Conservation (phyloP, 2,329 filamentous ascomycete species). For the Exophiala aquamarina region DNA sequence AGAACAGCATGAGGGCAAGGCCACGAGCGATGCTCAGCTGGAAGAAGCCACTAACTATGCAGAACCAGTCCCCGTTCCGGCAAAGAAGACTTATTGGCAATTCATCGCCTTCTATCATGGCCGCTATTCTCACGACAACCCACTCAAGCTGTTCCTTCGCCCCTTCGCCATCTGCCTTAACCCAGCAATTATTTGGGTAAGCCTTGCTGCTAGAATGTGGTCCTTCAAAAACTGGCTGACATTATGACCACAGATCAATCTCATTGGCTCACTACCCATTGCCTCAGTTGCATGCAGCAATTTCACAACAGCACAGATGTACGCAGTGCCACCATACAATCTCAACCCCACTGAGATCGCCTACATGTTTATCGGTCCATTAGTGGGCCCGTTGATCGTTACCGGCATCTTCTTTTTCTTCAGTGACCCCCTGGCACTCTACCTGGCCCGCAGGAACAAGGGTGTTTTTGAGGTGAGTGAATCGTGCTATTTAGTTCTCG, state of each 20-base stretch:
- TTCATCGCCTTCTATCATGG: too few species aligned
- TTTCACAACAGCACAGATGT: slow-evolving; percentile 40
- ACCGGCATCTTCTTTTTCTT: too few species aligned
- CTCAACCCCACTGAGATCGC: slow-evolving; percentile 33
- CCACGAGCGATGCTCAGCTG: slow-evolving; percentile 37
- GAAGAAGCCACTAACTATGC: too few species aligned
- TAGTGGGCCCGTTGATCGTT: slow-evolving; percentile 32
- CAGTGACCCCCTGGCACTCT: slow-evolving; percentile 37
- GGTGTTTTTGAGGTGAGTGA: slow-evolving; percentile 40
- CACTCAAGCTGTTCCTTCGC: too few species aligned
- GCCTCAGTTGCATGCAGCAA: slow-evolving; percentile 31
- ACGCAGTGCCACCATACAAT: slow-evolving; percentile 35
- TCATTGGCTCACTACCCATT: slow-evolving; percentile 38
- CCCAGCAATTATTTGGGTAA: not conserved
- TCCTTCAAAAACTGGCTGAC: slow-evolving; percentile 40
- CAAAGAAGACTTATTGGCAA: too few species aligned
- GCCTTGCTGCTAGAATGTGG: slow-evolving; percentile 28
- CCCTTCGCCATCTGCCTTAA: not conserved
- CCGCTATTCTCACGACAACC: too few species aligned
- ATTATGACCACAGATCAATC: slow-evolving; percentile 39
- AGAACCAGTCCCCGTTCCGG: too few species aligned
- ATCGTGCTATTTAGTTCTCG: too few species aligned
- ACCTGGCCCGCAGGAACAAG: slow-evolving; percentile 36
- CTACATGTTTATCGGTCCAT: slow-evolving; percentile 33
- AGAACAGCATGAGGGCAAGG: slow-evolving; percentile 32